These are phyloP conservation scores for Rhynchospora tenuis DNA, from an alignment of 176 grass and related monocot species.

Conservation along the genomic window DNA sequence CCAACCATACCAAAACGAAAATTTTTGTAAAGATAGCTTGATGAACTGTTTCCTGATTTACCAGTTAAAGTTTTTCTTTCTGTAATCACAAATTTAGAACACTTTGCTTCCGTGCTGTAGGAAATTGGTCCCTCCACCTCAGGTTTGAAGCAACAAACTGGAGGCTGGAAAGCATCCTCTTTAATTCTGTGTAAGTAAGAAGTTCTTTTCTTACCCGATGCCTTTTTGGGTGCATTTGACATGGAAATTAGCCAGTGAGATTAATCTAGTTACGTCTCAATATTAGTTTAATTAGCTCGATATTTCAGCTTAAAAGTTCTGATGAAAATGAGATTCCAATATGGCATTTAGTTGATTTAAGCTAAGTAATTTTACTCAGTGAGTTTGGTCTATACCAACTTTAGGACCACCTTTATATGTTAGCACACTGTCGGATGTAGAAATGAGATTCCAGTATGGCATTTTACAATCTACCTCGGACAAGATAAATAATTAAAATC, in stretches of 20 bases:
- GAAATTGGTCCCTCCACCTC: neutral
- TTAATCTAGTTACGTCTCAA: neutral
- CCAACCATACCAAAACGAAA: neutral
- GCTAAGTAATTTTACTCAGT: too few species aligned
- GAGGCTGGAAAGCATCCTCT: conserved; percentile 68
- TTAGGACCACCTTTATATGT: too few species aligned
- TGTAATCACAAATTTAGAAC: neutral
- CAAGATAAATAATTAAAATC: neutral
- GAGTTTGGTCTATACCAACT: too few species aligned
- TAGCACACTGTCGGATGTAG: too few species aligned
- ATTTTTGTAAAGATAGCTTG: neutral
- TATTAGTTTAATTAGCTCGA: neutral
- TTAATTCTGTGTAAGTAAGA: conserved; percentile 50
- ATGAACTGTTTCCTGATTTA: neutral
- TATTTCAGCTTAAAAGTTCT: neutral
- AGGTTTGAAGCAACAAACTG: conserved; percentile 23
- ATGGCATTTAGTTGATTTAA: too few species aligned
- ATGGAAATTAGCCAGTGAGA: neutral
- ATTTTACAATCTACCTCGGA: neutral
- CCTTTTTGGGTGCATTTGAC: neutral
- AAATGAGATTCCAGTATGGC: too few species aligned
- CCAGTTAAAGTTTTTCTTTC: neutral
- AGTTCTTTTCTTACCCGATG: neutral
- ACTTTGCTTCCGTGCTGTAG: neutral
- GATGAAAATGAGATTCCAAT: too few species aligned